phyloP scores from a whole-genome alignment of 345 rosid species.

The Syzygium grande region DNA sequence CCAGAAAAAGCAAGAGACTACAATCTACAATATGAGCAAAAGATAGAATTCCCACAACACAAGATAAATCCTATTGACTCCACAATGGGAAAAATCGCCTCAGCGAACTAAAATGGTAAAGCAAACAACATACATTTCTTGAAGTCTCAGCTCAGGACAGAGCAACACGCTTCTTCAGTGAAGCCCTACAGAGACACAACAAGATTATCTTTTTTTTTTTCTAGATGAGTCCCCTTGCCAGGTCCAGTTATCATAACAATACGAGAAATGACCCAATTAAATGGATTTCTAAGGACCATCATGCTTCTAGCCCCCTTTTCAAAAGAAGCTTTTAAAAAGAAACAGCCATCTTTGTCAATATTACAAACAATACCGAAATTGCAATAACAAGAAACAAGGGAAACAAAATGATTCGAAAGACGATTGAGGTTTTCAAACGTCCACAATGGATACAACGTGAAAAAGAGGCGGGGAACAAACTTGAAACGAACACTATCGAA shows the following conservation, averaged over 20 bases:
- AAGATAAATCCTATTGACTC: not conserved
- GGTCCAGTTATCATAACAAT: not conserved
- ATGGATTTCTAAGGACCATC: not conserved
- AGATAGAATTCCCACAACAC: not conserved
- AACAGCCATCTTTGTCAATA: not conserved
- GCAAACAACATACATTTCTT: not conserved
- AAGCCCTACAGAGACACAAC: not conserved
- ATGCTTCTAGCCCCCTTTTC: not conserved
- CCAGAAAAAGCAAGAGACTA: not conserved
- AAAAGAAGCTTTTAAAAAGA: not conserved
- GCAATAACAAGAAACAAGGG: no score
- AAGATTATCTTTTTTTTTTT: not conserved
- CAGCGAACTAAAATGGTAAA: not conserved
- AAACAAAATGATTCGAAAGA: no score
- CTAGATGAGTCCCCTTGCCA: not conserved
- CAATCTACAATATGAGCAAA: not conserved
- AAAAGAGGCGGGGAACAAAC: no score
- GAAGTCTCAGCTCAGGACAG: not conserved
- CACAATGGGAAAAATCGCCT: not conserved
- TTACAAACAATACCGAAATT: no score
- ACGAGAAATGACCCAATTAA: not conserved
- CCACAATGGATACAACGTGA: no score
- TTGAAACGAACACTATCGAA: no score
- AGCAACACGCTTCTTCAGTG: not conserved
- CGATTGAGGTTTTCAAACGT: no score